Percentiles rank a stretch among this genome's conserved stretches.
phyloP scores from a whole-genome alignment of 2,329 filamentous ascomycete genomes.

The Waltergamsia citrina region DNA sequence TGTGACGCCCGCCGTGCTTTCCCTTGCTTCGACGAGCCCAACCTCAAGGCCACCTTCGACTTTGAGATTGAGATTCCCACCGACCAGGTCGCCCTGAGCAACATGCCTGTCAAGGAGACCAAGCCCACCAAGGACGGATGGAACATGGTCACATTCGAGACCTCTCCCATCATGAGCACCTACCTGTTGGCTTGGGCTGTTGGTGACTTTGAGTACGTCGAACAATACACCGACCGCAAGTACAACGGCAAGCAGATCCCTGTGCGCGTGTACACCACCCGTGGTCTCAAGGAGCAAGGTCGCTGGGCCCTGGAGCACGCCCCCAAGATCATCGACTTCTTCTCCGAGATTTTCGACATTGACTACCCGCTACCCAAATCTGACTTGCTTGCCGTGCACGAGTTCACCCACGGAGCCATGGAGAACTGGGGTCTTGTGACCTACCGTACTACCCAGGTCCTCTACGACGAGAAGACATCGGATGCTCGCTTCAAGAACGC shows the following conservation, averaged over 20 bases:
- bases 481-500: constrained; percentile 87
- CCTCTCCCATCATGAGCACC: constrained; percentile 83
- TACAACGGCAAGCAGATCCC: constrained; percentile 89
- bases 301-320: constrained; percentile 84
- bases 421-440: constrained; percentile 97
- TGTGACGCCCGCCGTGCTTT: constrained; percentile 93
- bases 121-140: constrained; percentile 51
- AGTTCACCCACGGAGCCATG: constrained; percentile 84
- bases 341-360: constrained; percentile 87
- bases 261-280: constrained; percentile 91
- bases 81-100: constrained; percentile 82
- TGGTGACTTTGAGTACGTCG: constrained; percentile 94
- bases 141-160: constrained; percentile 70
- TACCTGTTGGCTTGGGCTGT: constrained; percentile 89
- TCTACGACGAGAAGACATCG: constrained; percentile 91
- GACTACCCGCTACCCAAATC: constrained; percentile 91
- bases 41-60: constrained; percentile 92
- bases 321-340: constrained; percentile 90
- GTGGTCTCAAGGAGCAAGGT: constrained; percentile 87
- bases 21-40: constrained; percentile 97
- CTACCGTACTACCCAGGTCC: constrained; percentile 86
- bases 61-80: constrained; percentile 86
- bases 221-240: constrained; percentile 78
- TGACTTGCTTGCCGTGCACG: constrained; percentile 83
- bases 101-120: constrained; percentile 81